phyloP scores from a whole-genome alignment of 2,329 filamentous ascomycete species.

The Fusarium virguliforme region DNA sequence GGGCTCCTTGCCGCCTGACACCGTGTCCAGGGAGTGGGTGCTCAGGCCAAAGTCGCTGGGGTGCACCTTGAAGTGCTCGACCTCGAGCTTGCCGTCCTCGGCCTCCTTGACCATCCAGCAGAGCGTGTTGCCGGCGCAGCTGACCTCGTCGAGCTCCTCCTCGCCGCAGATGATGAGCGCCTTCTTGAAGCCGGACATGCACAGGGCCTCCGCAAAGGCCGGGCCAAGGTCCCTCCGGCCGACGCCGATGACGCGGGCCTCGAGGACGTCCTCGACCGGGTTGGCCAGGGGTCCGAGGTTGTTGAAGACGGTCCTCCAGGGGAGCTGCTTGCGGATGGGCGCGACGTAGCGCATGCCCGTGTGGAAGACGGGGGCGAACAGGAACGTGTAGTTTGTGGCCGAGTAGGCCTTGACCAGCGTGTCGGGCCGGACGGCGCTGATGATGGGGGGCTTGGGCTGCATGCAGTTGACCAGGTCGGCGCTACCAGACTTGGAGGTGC shows the following conservation, averaged over 20 bases:
- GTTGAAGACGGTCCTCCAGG: constrained; percentile 98
- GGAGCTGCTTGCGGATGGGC: constrained; percentile 87
- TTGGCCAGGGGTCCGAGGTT: constrained; percentile 93
- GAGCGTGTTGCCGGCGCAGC: constrained; percentile 88
- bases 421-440: constrained; percentile 80
- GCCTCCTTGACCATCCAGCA: constrained; percentile 85
- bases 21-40: constrained; percentile 80
- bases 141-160: constrained; percentile 96
- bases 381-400: constrained; percentile 90
- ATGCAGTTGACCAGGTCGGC: constrained; percentile 90
- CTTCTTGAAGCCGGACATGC: constrained; percentile 82
- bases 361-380: constrained; percentile 97
- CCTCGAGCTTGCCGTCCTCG: constrained; percentile 62
- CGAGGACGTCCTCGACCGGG: constrained; percentile 86
- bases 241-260: constrained; percentile 94
- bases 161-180: constrained; percentile 93
- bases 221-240: constrained; percentile 89
- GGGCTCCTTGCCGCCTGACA: constrained; percentile 89
- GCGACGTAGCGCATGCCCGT: constrained; percentile 94
- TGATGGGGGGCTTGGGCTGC: constrained; percentile 79
- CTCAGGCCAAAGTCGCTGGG: constrained; percentile 91
- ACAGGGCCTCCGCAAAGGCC: constrained; percentile 89
- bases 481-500: constrained; percentile 95
- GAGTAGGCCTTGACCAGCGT: constrained; percentile 83
- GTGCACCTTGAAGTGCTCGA: constrained; percentile 84